phyloP scores from a whole-genome alignment of 208 protist genomes.

The Borovskyia barvae region DNA sequence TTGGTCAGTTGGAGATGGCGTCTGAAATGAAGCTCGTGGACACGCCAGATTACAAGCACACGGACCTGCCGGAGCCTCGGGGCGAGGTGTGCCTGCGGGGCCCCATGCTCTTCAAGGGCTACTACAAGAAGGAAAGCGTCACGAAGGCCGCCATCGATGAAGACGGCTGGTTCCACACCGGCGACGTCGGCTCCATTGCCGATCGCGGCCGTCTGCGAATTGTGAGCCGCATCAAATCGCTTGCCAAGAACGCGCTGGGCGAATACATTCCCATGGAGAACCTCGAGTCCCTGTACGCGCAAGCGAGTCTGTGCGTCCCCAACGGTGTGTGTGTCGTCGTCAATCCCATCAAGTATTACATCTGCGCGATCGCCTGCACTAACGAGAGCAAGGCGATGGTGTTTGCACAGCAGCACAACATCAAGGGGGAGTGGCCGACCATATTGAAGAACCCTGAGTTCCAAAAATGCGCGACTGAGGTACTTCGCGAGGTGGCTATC shows the following conservation, averaged over 20 bases:
- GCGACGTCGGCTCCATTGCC: constrained; percentile 78
- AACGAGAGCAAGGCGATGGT: constrained; percentile 48
- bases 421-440: constrained; percentile 39
- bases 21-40: constrained; percentile 90
- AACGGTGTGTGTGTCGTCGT: constrained; percentile 74
- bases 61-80: constrained; percentile 69
- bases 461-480: constrained; percentile 29
- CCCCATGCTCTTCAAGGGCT: constrained; percentile 78
- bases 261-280: constrained; percentile 89
- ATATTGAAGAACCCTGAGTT: constrained; percentile 43
- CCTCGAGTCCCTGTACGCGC: constrained; percentile 70
- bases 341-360: constrained; percentile 53
- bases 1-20: constrained; percentile 56
- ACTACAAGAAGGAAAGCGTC: constrained; percentile 81
- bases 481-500: constrained; percentile 36
- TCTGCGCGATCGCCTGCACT: constrained; percentile 54
- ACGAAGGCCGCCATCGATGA: constrained; percentile 66
- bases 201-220: constrained; percentile 40
- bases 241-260: constrained; percentile 81
- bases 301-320: constrained; percentile 38
- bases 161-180: constrained; percentile 88
- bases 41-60: constrained; percentile 86
- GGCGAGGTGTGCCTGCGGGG: constrained; percentile 85
- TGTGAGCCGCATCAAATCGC: constrained; percentile 83
- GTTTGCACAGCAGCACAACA: constrained; percentile 45